Percentiles rank a stretch among this genome's conserved stretches.
Conservation (phyloP, 2,329 filamentous ascomycete genomes). For the Cyphellophora attinorum region DNA sequence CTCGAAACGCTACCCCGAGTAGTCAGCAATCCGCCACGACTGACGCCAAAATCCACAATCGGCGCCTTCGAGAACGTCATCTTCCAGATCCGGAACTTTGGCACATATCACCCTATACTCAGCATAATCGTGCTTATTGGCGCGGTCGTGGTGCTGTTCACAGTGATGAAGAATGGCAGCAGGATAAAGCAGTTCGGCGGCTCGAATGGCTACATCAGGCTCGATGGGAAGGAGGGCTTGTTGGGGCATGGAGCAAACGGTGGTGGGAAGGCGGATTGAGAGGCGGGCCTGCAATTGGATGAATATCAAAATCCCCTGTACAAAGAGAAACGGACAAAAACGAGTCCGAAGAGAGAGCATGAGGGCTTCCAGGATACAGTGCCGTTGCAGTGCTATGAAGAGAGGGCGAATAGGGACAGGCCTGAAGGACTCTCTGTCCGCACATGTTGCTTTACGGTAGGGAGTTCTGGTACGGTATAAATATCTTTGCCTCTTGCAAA, state of each 20-base stretch:
- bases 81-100: conserved; percentile 34
- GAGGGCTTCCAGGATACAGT: too few species aligned
- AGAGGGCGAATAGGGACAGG: too few species aligned
- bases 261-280: conserved; percentile 40
- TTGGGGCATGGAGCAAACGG: conserved; percentile 23
- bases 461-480: too few species aligned
- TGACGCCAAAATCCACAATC: conserved; percentile 40
- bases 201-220: conserved; percentile 34
- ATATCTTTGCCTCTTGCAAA: too few species aligned
- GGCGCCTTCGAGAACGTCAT: conserved; percentile 36
- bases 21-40: conserved; percentile 36
- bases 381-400: too few species aligned
- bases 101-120: conserved; percentile 33
- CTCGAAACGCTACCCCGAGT: conserved; percentile 62
- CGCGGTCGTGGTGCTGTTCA: conserved; percentile 24
- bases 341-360: too few species aligned
- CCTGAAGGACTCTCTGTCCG: too few species aligned
- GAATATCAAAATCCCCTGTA: not conserved
- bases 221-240: conserved; percentile 39
- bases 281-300: conserved; percentile 7
- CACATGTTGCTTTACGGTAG: too few species aligned
- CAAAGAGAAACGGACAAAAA: too few species aligned
- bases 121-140: conserved; percentile 29
- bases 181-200: conserved; percentile 20
- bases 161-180: conserved; percentile 21